Evolutionary conservation across 2,329 filamentous ascomycete genomes (phyloP).

Genomic region (Salinomyces thailandicus): DNA sequence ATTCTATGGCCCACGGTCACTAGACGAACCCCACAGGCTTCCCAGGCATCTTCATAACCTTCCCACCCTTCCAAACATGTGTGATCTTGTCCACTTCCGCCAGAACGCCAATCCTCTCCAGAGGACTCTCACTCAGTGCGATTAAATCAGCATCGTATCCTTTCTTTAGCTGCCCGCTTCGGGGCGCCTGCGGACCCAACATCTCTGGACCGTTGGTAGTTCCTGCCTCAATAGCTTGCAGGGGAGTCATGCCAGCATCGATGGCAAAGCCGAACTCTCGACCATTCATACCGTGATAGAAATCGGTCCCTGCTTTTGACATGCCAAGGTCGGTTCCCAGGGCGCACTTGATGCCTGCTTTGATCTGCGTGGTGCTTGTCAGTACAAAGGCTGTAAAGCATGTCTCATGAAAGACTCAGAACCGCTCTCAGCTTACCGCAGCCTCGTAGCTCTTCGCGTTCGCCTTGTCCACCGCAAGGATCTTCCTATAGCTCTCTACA

Average conservation of each 20-base stretch:
- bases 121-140: constrained; percentile 33
- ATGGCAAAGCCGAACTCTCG: constrained; percentile 40
- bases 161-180: constrained; percentile 35
- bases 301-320: constrained; percentile 12
- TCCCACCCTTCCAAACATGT: constrained; percentile 40
- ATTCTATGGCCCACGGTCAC: not conserved
- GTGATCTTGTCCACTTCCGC: constrained; percentile 26
- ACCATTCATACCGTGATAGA: constrained; percentile 32
- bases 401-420: not conserved
- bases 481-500: constrained; percentile 25
- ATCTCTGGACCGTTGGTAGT: constrained; percentile 39
- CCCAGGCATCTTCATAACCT: constrained; percentile 29
- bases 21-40: constrained; percentile 9
- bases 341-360: constrained; percentile 37
- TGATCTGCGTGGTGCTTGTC: constrained; percentile 14
- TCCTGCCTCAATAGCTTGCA: constrained; percentile 43
- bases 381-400: too few relatives aligned
- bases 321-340: constrained; percentile 40
- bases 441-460: constrained; percentile 30
- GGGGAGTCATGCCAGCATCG: constrained; percentile 39
- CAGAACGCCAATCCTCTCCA: constrained; percentile 36
- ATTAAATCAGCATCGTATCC: constrained; percentile 42
- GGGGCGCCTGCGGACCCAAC: constrained; percentile 35
- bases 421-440: constrained; percentile 18
- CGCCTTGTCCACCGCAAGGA: constrained; percentile 26